Evolutionary conservation across 2,329 filamentous ascomycete species (phyloP).

Genomic region (Mollisiaceae sp.): DNA sequence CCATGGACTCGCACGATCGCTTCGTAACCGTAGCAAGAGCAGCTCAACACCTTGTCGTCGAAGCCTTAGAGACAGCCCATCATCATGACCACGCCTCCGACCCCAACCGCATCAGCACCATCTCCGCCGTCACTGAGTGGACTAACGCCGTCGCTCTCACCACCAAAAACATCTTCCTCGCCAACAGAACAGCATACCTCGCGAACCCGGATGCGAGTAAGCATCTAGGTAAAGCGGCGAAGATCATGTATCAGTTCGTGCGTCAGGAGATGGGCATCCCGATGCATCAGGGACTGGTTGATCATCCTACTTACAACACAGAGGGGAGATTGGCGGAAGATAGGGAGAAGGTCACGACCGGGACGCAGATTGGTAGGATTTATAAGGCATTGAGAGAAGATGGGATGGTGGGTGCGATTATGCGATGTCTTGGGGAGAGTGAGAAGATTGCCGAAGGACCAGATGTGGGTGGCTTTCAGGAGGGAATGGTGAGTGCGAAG

Average conservation of each 20-base stretch:
- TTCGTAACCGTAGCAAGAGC: slow-evolving; percentile 17
- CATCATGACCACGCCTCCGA: neutral
- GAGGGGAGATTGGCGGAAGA: neutral
- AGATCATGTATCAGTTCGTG: slow-evolving; percentile 26
- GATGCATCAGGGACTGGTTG: slow-evolving; percentile 21
- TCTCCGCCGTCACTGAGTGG: slow-evolving; percentile 10
- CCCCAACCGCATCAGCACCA: neutral
- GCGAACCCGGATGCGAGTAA: slow-evolving; percentile 19
- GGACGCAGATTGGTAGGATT: slow-evolving; percentile 15
- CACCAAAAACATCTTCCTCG: slow-evolving; percentile 15
- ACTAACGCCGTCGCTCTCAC: slow-evolving; percentile 13
- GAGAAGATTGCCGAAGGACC: neutral
- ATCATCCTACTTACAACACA: slow-evolving; percentile 18
- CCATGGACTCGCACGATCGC: slow-evolving; percentile 21
- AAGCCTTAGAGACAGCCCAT: slow-evolving; percentile 4
- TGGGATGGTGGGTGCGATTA: slow-evolving; percentile 6
- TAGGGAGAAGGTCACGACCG: slow-evolving; percentile 10
- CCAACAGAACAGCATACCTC: slow-evolving; percentile 21
- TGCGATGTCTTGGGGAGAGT: slow-evolving; percentile 14
- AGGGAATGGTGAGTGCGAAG: slow-evolving; percentile 5
- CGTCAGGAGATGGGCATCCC: slow-evolving; percentile 15
- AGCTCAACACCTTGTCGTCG: slow-evolving; percentile 12
- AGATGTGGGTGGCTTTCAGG: neutral
- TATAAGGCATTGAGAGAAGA: slow-evolving; percentile 18
- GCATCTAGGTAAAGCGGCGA: slow-evolving; percentile 27